Conservation (phyloP, 2,329 filamentous ascomycete species). For the Claviceps arundinis region DNA sequence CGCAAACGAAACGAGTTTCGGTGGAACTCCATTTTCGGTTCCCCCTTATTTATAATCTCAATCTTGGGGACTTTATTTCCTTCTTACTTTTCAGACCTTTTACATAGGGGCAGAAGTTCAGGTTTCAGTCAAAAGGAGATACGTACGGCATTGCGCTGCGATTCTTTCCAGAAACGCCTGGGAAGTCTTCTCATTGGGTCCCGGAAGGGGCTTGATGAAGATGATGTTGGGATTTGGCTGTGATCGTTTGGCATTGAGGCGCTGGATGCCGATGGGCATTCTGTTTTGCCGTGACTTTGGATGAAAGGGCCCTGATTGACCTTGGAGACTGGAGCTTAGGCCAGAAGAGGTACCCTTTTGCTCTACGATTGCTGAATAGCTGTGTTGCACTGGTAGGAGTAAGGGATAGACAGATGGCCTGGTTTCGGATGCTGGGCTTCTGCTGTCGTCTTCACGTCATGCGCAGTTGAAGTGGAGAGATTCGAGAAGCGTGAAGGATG, state of each 20-base stretch:
- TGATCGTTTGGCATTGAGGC: conserved; percentile 61
- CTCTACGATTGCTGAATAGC: no score
- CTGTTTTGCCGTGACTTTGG: background rate
- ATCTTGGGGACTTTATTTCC: no score
- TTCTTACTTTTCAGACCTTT: no score
- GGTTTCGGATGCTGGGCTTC: background rate
- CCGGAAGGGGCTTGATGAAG: conserved; percentile 71
- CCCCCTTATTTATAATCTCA: no score
- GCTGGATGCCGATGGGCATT: conserved; percentile 69
- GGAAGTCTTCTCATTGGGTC: conserved; percentile 46
- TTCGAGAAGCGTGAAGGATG: background rate
- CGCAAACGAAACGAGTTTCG: no score
- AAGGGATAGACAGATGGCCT: background rate
- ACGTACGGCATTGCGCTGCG: conserved; percentile 61
- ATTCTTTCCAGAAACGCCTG: conserved; percentile 64
- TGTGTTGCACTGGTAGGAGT: no score
- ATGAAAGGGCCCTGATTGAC: no score
- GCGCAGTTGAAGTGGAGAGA: no score
- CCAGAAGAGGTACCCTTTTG: no score
- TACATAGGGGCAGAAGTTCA: no score
- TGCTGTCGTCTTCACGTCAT: background rate
- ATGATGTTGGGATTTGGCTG: conserved; percentile 67
- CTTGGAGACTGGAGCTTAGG: no score
- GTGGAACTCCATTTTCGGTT: no score
- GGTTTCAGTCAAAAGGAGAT: background rate